A percentile compares a stretch with the other conserved stretches of the same genome.
phyloP scores from a whole-genome alignment of 2,329 filamentous ascomycete genomes.

The Trichophyton equinum region DNA sequence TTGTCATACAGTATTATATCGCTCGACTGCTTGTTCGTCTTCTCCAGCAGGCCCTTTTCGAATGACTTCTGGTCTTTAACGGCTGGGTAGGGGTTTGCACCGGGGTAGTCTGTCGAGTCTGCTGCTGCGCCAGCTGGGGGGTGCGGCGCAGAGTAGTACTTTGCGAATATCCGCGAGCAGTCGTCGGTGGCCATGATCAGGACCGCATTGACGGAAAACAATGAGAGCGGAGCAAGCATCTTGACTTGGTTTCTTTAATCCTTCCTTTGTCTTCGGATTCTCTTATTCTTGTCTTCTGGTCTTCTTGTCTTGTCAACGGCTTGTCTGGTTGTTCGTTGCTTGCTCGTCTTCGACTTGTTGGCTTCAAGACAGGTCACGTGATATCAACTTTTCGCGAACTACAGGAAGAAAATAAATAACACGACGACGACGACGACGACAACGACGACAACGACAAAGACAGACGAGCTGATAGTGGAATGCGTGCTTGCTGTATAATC shows the following conservation, averaged over 20 bases:
- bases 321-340: neutral
- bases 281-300: neutral
- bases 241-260: conserved; percentile 15
- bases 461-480: no score
- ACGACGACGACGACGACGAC: neutral
- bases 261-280: neutral
- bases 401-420: neutral
- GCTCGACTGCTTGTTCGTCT: conserved; percentile 88
- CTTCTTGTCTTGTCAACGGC: no score
- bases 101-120: conserved; percentile 46
- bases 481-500: no score
- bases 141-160: conserved; percentile 74
- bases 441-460: neutral
- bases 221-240: conserved; percentile 64
- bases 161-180: conserved; percentile 79
- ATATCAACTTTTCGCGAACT: neutral
- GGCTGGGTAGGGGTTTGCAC: conserved; percentile 69
- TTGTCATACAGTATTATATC: conserved; percentile 98
- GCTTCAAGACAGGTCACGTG: neutral
- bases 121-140: conserved; percentile 46
- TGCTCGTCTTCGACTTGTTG: neutral
- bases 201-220: conserved; percentile 65
- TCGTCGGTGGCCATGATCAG: conserved; percentile 75
- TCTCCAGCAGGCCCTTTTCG: conserved; percentile 88
- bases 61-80: conserved; percentile 92